Evolutionary conservation across 2,329 filamentous ascomycete species (phyloP), one percentile per base, ranked within the genome.

Genomic region (Trichoderma sp.): DNA sequence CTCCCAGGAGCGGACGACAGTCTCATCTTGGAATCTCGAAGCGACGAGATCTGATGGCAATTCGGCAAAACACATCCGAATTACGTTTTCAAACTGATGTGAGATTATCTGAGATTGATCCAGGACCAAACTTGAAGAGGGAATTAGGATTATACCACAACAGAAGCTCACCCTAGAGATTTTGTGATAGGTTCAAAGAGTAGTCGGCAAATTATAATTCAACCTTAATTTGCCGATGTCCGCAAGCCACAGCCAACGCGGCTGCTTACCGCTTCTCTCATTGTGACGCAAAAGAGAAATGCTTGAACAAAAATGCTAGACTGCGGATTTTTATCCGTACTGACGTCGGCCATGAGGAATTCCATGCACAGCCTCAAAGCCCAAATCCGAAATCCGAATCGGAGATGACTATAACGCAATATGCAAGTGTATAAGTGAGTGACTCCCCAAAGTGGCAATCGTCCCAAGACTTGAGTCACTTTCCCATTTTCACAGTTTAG

Each of bases 251-350:
- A n/a, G 13, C 39, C 39, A 62, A 12, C 3, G 30, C 47, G 66
- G 66, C 66, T 69, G 66, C 66, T 69, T 62, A 69, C 39, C 17
- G 26, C 34, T 26, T 61, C 39, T 69, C 66, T 62, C 39, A 68
- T 15, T n/a, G 32, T 67, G 50, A 67, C 64, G 32, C 64, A 43
- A 13, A 23, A 12, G n/a, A 15, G 62, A 32, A 34, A 32, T 64
- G 4, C 36, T 12, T 20, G 26, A 8, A 7, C 7, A 9, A 20
- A n/a, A 20, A 30, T 20, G 50, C 11, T 20, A 26, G n/a, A 6
- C 20, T 43, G 36, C 23, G 34, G 20, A 17, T 23, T 43, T 62
- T 62, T 59, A 36, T 36, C 34, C 34, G 34, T 36, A 23, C 20
- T 53, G 39, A 53, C 47, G 9, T 28, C 13, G 13, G 12, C 26